These are phyloP conservation scores for Paecilomyces formosus DNA, from an alignment of 2,329 filamentous ascomycete species.

Conservation along the genomic window DNA sequence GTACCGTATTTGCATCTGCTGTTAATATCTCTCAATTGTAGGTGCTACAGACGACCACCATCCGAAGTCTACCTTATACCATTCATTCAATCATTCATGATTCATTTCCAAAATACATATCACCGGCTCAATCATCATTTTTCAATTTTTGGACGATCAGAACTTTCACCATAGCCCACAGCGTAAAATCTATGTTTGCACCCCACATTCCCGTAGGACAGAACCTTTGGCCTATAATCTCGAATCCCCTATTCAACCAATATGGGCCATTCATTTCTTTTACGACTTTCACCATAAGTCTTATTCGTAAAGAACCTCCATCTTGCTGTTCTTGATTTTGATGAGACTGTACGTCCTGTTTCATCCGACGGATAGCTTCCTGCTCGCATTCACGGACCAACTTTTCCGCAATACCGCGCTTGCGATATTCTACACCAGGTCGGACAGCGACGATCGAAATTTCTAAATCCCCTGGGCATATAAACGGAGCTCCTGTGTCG, in stretches of 20 bases:
- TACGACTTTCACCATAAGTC: slow-evolving; percentile 9
- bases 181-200: neutral
- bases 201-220: slow-evolving; percentile 8
- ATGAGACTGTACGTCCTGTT: neutral
- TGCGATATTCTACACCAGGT: neutral
- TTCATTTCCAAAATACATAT: too few relatives aligned
- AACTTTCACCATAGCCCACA: neutral
- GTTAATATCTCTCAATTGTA: too few relatives aligned
- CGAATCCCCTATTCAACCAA: slow-evolving; percentile 11
- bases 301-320: neutral
- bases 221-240: slow-evolving; percentile 4
- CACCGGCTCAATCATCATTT: too few relatives aligned
- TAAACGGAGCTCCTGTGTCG: too few relatives aligned
- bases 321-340: neutral
- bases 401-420: neutral
- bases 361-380: neutral
- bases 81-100: too few relatives aligned
- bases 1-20: too few relatives aligned
- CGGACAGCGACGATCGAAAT: neutral
- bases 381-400: neutral
- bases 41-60: too few relatives aligned
- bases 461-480: neutral
- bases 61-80: too few relatives aligned
- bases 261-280: slow-evolving; percentile 9
- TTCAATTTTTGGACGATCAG: neutral